Percentiles rank a stretch among this genome's conserved stretches.
Conservation (phyloP, 2,329 filamentous ascomycete species). For the Chaetomiaceae sp. region DNA sequence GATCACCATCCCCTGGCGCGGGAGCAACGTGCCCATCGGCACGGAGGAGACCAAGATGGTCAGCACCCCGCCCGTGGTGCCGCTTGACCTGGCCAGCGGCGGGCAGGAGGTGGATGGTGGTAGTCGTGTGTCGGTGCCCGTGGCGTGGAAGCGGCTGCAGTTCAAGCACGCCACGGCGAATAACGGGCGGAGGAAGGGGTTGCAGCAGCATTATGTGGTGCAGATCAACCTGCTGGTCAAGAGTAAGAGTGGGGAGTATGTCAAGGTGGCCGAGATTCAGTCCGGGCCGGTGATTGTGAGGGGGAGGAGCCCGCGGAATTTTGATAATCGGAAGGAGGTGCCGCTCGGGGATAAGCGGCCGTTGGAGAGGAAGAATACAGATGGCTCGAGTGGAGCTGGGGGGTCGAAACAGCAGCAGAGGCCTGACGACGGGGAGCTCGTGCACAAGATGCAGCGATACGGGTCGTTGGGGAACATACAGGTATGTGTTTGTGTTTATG, state of each 20-base stretch:
- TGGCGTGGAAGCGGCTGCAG: conserved; percentile 90
- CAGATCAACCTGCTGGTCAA: conserved; percentile 79
- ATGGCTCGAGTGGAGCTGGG: conserved; percentile 8
- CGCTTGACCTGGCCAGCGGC: conserved; percentile 49
- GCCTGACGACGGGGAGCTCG: conserved; percentile 18
- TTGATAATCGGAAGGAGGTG: conserved; percentile 83
- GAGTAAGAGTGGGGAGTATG: conserved; percentile 59
- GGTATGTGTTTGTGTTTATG: too few relatives aligned
- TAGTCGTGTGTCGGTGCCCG: conserved; percentile 71
- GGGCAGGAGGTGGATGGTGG: conserved; percentile 67
- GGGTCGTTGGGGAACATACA: conserved; percentile 34
- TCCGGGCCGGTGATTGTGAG: conserved; percentile 94
- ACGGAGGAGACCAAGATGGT: conserved; percentile 47
- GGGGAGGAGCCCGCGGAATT: conserved; percentile 87
- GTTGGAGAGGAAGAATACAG: conserved; percentile 41
- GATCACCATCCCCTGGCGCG: conserved; percentile 96
- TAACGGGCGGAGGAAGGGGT: conserved; percentile 86
- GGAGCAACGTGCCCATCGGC: conserved; percentile 51
- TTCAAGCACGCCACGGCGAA: conserved; percentile 97
- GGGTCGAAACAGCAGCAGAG: conserved; percentile 16
- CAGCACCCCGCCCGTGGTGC: conserved; percentile 48
- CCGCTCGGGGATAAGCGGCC: conserved; percentile 54
- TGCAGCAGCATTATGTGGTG: conserved; percentile 93
- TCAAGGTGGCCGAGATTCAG: conserved; percentile 76
- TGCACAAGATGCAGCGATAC: conserved; percentile 30